Evolutionary conservation across 1,284 basidiomycete species (phyloP).

Genomic region (Malassezia globosa): DNA sequence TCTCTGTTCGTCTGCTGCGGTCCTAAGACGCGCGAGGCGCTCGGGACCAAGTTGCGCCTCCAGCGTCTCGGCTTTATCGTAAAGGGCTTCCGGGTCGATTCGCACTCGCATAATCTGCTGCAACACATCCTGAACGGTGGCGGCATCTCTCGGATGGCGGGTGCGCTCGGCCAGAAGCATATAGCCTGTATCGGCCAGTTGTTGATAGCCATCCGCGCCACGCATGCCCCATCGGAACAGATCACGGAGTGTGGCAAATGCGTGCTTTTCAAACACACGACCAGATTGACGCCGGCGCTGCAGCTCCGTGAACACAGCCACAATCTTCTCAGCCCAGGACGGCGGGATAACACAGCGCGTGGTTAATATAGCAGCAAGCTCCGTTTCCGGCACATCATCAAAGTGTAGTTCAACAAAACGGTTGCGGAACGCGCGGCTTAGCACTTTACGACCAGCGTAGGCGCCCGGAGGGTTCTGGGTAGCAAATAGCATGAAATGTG

Average conservation of each 20-base stretch:
- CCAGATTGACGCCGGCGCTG: constrained; percentile 80
- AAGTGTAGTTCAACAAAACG: constrained; percentile 99
- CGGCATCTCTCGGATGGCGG: constrained; percentile 71
- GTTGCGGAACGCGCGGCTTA: constrained; percentile 92
- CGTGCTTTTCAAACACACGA: constrained; percentile 91
- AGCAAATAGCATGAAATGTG: constrained; percentile 94
- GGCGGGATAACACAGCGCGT: constrained; percentile 41
- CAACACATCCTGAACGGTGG: constrained; percentile 79
- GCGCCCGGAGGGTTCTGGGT: constrained; percentile 96
- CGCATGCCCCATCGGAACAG: constrained; percentile 93
- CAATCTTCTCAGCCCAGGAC: constrained; percentile 75
- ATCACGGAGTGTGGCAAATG: constrained; percentile 91
- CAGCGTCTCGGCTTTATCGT: constrained; percentile 43
- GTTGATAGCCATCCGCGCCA: constrained; percentile 70
- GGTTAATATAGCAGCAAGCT: constrained; percentile 69
- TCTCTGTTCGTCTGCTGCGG: constrained; percentile 49
- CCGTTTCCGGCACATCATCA: constrained; percentile 85
- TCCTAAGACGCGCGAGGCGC: constrained; percentile 17
- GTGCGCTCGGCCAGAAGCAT: constrained; percentile 93
- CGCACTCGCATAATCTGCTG: constrained; percentile 79
- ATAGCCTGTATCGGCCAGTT: constrained; percentile 89
- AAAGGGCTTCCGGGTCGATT: constrained; percentile 57
- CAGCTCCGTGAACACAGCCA: constrained; percentile 81
- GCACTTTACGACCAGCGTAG: constrained; percentile 89
- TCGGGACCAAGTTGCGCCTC: constrained; percentile 31